Evolutionary conservation across 768 basidiomycete species (phyloP).

Genomic region (Antrodiella citrinella): DNA sequence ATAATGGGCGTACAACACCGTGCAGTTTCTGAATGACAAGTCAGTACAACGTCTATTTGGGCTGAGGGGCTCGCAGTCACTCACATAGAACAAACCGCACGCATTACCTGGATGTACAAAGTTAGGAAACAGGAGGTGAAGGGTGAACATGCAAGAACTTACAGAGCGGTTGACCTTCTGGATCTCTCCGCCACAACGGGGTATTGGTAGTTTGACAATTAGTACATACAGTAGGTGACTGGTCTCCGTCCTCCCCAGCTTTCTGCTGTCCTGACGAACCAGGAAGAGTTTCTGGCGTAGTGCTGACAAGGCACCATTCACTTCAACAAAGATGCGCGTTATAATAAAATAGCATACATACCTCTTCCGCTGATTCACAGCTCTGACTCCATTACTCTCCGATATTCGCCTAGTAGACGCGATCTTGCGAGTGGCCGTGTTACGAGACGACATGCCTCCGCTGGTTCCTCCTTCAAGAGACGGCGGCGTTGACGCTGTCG

Average conservation of each 20-base stretch:
- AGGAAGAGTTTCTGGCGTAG: conserved; percentile 54
- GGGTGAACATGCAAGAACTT: conserved; percentile 24
- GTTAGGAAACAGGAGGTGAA: conserved; percentile 14
- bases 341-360: conserved; percentile 13
- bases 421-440: conserved; percentile 45
- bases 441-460: conserved; percentile 27
- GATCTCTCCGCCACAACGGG: conserved; percentile 86
- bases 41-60: conserved; percentile 1
- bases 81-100: conserved; percentile 87
- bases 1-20: conserved; percentile 88
- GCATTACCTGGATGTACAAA: conserved; percentile 56
- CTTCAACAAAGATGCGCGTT: neutral
- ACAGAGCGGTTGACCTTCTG: conserved; percentile 90
- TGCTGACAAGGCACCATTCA: conserved; percentile 27
- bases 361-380: conserved; percentile 38
- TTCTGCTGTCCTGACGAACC: conserved; percentile 25
- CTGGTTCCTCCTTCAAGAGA: conserved; percentile 44
- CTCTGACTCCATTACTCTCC: conserved; percentile 32
- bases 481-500: conserved; percentile 68
- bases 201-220: conserved; percentile 97
- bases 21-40: conserved; percentile 70
- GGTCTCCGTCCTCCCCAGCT: conserved; percentile 58
- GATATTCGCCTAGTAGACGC: conserved; percentile 54
- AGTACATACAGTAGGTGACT: conserved; percentile 76
- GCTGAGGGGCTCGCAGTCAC: no score